A percentile compares a stretch with the other conserved stretches of the same genome.
Evolutionary conservation across 129 eudicot species (phyloP).

Genomic region (Ambrosia trifida): DNA sequence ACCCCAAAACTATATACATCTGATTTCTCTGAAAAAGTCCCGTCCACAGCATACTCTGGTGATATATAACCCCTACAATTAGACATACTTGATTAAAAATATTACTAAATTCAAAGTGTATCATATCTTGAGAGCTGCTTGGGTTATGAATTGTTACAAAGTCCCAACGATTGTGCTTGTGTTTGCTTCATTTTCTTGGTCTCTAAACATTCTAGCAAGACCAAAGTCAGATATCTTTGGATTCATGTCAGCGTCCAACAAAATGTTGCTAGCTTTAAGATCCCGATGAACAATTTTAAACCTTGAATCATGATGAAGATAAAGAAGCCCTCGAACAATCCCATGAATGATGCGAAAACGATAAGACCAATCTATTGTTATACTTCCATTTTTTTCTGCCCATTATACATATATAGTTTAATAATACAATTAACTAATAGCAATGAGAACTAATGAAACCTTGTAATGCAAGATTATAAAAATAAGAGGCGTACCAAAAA

Average conservation of each 20-base stretch:
- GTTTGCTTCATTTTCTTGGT: constrained; percentile 26
- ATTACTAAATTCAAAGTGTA: neutral
- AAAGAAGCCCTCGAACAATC: constrained; percentile 40
- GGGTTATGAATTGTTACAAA: constrained; percentile 18
- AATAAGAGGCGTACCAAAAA: constrained; percentile 35
- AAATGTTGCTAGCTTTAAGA: constrained; percentile 26
- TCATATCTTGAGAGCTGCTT: neutral
- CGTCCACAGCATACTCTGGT: constrained; percentile 35
- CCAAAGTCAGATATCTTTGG: constrained; percentile 47
- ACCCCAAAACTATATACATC: constrained; percentile 40
- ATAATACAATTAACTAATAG: no score
- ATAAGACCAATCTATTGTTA: neutral
- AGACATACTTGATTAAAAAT: neutral
- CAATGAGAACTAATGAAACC: no score
- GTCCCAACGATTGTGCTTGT: constrained; percentile 35
- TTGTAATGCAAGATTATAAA: no score
- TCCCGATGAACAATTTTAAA: constrained; percentile 27
- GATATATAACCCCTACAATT: constrained; percentile 33
- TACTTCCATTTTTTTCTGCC: neutral
- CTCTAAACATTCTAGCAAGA: constrained; percentile 35
- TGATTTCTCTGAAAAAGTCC: constrained; percentile 32
- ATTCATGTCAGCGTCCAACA: constrained; percentile 25
- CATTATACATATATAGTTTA: no score
- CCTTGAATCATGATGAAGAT: constrained; percentile 44
- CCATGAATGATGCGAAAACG: constrained; percentile 25